phyloP scores from a whole-genome alignment of 2,329 filamentous ascomycete genomes.

The Cercospora sesami region DNA sequence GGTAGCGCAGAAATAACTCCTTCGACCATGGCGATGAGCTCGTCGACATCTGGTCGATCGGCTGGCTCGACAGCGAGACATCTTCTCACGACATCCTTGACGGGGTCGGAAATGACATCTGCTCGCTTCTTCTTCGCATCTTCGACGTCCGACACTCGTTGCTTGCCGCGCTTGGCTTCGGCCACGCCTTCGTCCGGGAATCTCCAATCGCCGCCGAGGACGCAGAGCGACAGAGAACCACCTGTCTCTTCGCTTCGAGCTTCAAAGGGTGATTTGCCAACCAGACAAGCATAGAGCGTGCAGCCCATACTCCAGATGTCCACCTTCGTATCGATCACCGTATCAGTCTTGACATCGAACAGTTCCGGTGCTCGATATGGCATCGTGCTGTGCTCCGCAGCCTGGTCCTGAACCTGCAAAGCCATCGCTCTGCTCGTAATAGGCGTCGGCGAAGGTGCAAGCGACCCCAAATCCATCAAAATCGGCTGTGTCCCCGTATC shows the following conservation, averaged over 20 bases:
- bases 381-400: conserved; percentile 97
- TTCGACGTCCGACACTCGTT: conserved; percentile 44
- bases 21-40: conserved; percentile 78
- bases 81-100: conserved; percentile 82
- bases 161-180: conserved; percentile 57
- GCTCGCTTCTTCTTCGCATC: conserved; percentile 42
- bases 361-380: conserved; percentile 96
- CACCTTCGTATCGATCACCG: conserved; percentile 89
- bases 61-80: conserved; percentile 84
- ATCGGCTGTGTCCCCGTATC: conserved; percentile 86
- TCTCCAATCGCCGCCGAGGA: conserved; percentile 90
- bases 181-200: conserved; percentile 83
- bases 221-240: conserved; percentile 86
- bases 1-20: conserved; percentile 63
- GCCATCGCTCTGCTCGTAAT: conserved; percentile 89
- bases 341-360: conserved; percentile 94
- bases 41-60: conserved; percentile 83
- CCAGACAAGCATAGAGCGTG: conserved; percentile 94
- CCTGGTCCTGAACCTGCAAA: conserved; percentile 87
- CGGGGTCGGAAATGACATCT: conserved; percentile 70
- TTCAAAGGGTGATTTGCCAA: conserved; percentile 96
- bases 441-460: conserved; percentile 80
- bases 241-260: conserved; percentile 94
- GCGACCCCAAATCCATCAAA: conserved; percentile 93
- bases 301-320: conserved; percentile 98